phyloP scores from a whole-genome alignment of 352 stramenopile species.

The Globisporangium cylindrosporum region DNA sequence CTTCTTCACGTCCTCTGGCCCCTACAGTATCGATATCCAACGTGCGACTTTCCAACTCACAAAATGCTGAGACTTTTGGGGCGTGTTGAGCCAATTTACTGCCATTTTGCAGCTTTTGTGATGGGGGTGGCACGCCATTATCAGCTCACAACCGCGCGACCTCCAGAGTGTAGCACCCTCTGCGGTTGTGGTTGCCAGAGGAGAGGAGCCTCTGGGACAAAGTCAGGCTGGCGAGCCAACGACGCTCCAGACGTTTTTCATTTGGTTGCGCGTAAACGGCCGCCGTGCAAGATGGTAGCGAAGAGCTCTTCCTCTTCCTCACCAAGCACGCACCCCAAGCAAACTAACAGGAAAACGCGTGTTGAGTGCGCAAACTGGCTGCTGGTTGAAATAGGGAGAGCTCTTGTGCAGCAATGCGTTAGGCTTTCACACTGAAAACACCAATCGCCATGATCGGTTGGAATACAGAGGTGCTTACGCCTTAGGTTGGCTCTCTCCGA shows the following conservation, averaged over 20 bases:
- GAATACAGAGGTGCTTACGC: not conserved
- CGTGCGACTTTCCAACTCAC: too few species aligned
- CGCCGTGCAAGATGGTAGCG: not conserved
- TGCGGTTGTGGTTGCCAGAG: not conserved
- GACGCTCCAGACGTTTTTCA: not conserved
- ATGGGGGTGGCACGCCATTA: conserved; percentile 1
- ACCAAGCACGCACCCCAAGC: not conserved
- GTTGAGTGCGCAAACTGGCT: not conserved
- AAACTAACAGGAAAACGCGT: not conserved
- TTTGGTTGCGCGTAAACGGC: not conserved
- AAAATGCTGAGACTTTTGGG: too few species aligned
- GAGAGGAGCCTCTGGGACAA: not conserved
- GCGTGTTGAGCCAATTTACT: not conserved
- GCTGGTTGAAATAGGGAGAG: not conserved
- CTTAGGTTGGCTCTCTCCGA: not conserved
- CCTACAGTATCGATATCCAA: too few species aligned
- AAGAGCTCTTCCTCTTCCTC: not conserved
- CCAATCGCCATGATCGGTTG: not conserved
- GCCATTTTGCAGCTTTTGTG: not conserved
- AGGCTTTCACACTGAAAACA: not conserved
- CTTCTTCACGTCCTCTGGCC: too few species aligned
- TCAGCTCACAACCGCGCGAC: not conserved
- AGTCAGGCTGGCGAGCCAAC: not conserved
- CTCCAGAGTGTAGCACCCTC: not conserved
- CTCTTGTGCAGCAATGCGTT: not conserved